Conservation (phyloP, 495 filamentous ascomycete genomes). For the Zalerion maritima region DNA sequence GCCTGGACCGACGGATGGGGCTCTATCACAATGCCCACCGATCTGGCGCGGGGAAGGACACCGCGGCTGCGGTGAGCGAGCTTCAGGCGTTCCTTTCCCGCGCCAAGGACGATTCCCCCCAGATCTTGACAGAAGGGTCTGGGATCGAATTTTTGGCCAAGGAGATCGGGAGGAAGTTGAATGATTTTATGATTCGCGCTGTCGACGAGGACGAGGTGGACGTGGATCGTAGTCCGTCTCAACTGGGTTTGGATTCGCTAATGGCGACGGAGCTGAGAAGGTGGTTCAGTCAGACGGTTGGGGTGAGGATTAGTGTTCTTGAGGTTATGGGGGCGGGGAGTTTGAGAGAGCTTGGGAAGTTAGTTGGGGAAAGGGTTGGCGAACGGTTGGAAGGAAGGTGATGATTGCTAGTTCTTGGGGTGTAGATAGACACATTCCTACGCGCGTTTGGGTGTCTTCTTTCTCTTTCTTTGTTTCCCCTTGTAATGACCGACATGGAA, state of each 20-base stretch:
- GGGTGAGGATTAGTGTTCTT: slow-evolving; percentile 17
- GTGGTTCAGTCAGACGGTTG: slow-evolving; percentile 16
- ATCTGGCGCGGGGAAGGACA: neutral
- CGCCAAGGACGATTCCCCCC: slow-evolving; percentile 1
- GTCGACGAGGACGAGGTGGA: slow-evolving; percentile 20
- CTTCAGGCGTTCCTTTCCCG: slow-evolving; percentile 13
- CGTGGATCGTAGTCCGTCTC: slow-evolving; percentile 9
- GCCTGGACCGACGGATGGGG: slow-evolving; percentile 23
- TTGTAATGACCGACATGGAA: too few relatives aligned
- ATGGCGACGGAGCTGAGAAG: slow-evolving; percentile 25
- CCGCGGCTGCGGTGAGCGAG: slow-evolving; percentile 7
- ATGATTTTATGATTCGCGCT: slow-evolving; percentile 16
- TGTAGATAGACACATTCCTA: too few relatives aligned
- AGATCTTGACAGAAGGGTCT: slow-evolving; percentile 9
- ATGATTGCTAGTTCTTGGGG: too few relatives aligned
- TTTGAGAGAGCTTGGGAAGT: slow-evolving; percentile 14
- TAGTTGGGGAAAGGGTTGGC: slow-evolving; percentile 10
- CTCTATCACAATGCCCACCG: slow-evolving; percentile 18
- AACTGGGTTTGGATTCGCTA: slow-evolving; percentile 25
- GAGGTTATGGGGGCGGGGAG: slow-evolving; percentile 23
- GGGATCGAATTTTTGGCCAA: slow-evolving; percentile 13
- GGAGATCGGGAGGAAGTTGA: slow-evolving; percentile 21
- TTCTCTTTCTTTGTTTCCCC: too few relatives aligned
- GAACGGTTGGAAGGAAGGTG: too few relatives aligned
- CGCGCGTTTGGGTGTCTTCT: too few relatives aligned